Percentiles rank a stretch among this genome's conserved stretches.
Conservation (phyloP, 164 flowering plant genomes). For the Nymphaea colorata region DNA sequence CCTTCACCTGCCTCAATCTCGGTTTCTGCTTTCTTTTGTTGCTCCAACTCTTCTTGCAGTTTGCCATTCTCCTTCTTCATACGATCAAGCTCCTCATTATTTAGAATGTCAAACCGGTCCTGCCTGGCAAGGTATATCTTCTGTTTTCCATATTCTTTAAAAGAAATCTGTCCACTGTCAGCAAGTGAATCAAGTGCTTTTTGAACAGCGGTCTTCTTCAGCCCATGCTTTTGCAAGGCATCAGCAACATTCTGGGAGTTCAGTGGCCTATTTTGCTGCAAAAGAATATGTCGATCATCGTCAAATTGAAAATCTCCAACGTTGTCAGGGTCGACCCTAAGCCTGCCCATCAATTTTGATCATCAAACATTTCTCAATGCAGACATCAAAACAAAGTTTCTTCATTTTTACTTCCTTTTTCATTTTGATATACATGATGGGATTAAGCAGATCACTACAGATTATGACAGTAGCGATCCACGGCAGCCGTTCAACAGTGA, state of each 20-base stretch:
- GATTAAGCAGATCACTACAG: too few relatives aligned
- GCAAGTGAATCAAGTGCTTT: slow-evolving; percentile 51
- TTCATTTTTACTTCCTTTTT: too few relatives aligned
- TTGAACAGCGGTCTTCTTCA: slow-evolving; percentile 82
- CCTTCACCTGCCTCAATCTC: slow-evolving; percentile 72
- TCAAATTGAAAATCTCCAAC: not conserved
- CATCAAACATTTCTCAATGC: not conserved
- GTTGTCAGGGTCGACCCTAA: not conserved
- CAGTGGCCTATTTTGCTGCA: slow-evolving; percentile 86
- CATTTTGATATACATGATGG: too few relatives aligned
- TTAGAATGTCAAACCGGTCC: slow-evolving; percentile 85
- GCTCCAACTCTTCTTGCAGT: slow-evolving; percentile 49
- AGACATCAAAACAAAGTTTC: not conserved
- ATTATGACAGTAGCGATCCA: too few relatives aligned
- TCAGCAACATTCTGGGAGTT: slow-evolving; percentile 93
- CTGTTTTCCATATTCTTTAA: slow-evolving; percentile 91
- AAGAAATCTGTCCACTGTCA: slow-evolving; percentile 21
- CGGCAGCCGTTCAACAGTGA: too few relatives aligned
- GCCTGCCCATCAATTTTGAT: not conserved
- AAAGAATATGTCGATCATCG: not conserved
- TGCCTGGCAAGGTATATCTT: slow-evolving; percentile 88
- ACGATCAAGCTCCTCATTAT: slow-evolving; percentile 59
- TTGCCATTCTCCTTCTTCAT: slow-evolving; percentile 80
- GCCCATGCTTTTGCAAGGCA: slow-evolving; percentile 82
- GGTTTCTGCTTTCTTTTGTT: slow-evolving; percentile 41